Evolutionary conservation across 768 basidiomycete genomes (phyloP).

Genomic region (Russula foetens): DNA sequence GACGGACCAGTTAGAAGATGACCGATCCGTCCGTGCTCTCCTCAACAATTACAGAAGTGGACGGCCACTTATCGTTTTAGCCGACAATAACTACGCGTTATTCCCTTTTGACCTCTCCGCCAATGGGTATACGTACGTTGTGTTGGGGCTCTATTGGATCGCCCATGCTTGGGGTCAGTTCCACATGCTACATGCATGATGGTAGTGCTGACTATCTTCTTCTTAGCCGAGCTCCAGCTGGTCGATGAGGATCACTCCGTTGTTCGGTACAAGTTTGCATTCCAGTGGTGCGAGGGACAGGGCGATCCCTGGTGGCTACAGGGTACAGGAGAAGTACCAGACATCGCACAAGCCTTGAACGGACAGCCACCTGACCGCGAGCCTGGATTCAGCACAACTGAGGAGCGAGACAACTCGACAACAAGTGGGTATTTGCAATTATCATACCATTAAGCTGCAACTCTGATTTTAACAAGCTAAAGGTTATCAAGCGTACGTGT

Average conservation of each 20-base stretch:
- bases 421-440: not conserved
- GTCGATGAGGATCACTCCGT: constrained; percentile 42
- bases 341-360: not conserved
- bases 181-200: not conserved
- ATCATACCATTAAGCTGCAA: not conserved
- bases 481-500: not conserved
- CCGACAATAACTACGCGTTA: constrained; percentile 62
- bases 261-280: constrained; percentile 76
- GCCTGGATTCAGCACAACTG: not conserved
- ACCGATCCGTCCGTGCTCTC: constrained; percentile 64
- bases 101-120: constrained; percentile 64
- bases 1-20: constrained; percentile 60
- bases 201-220: not conserved
- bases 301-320: constrained; percentile 45
- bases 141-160: constrained; percentile 68
- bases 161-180: constrained; percentile 59
- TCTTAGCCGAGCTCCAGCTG: constrained; percentile 54
- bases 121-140: constrained; percentile 42
- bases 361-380: not conserved
- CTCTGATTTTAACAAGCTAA: not conserved
- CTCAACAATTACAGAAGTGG: constrained; percentile 45
- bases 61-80: constrained; percentile 60
- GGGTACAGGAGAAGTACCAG: not conserved
- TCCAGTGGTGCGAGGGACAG: constrained; percentile 76
- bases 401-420: not conserved